Base-by-base conservation (phyloP, 169 alveolate genomes). In the Babesia sp. region DNA sequence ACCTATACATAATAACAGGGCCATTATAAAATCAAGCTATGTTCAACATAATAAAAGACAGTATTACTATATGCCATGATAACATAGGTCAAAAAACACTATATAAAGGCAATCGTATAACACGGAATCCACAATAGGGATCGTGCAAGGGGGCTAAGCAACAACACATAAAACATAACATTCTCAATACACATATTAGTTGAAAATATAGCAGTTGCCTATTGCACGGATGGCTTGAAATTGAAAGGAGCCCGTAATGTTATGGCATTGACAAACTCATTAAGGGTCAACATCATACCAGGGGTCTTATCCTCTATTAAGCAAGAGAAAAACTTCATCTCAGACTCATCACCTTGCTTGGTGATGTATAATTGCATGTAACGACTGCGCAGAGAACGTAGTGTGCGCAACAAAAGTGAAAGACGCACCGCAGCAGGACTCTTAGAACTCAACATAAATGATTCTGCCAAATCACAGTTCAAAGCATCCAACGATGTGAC, bases 291-390 rank as follows among this genome's bases (percentile, higher is more conserved):
- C 91, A 89, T 84, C 93, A 89, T 84, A 46, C 86, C 92, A 22
- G 83, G 93, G 12, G 93, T 82, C 57, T 89, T 74, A 55, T 89
- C 93, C 51, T 89, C 91, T 24, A 89, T 71, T 57, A 89, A 71
- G 56, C 53, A 56, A 56, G 93, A 31, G 82, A 79, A 89, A 58
- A 89, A 89, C 57, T 74, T 78, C 58, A 76, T 74, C 73, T 91
- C 95, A 39, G 68, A 34, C 42, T 90, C 91, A 59, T 90, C 94
- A 11, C 94, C 95, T 64, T 90, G 95, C 42, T 85, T 87, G n/a
- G 91, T 56, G 22, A 91, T 90, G 61, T 26, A 39, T 59, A 91
- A 76, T 28, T 64, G 72, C 93, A 91, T 90, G 56, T 84, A 87
- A 16, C 91, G 78, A n/a, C 87, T 51, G 58, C 90, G 61, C 42